Base-by-base conservation (phyloP, 305 asterid species). In the Ilex paraguariensis region DNA sequence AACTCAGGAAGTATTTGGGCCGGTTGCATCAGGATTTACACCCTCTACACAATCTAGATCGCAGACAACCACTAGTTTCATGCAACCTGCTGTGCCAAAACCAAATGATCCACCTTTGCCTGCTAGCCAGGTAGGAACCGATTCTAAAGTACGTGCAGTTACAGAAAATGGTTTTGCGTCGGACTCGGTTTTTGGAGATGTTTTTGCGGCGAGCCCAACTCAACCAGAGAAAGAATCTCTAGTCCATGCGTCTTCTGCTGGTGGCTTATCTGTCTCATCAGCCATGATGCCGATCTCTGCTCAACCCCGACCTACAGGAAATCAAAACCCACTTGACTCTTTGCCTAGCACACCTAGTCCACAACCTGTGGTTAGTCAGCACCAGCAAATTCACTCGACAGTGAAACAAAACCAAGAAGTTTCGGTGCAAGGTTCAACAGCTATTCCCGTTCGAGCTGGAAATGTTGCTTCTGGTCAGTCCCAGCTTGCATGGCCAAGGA, bases 121-220 rank as follows among this genome's bases (percentile, higher is more conserved):
- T 61, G 73, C 63, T 59, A 68, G 56, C 76, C 83, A 76, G 71
- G 82, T 31, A 69, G 83, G 68, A 51, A 79, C 17, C n/a, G 84
- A 71, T 64, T 66, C 76, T 30, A 87, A 69, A 75, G 51, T 79
- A 53, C 76, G 46, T 69, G 54, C 83, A 61, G 71, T 80, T 17
- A 45, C 81, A 32, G 91, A 85, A 74, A 87, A 87, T 75, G 94
- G 90, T 56, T 70, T 79, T 68, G 65, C 84, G 31, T 58, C 85
- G 2, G 85, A 77, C 78, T 67, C 85, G 11, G 70, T 70, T 45
- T 84, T 81, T 80, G 91, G 87, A 79, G 90, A 84, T 72, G 83
- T 79, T 54, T 84, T 88, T 74, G 79, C 93, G 54, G 86, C 63
- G 13, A 50, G 80, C 50, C 60, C 90, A 4, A 65, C 79, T 66